Evolutionary conservation across 768 basidiomycete genomes (phyloP), one percentile per base, ranked within the genome.

Genomic region (Termitomyces sp.): DNA sequence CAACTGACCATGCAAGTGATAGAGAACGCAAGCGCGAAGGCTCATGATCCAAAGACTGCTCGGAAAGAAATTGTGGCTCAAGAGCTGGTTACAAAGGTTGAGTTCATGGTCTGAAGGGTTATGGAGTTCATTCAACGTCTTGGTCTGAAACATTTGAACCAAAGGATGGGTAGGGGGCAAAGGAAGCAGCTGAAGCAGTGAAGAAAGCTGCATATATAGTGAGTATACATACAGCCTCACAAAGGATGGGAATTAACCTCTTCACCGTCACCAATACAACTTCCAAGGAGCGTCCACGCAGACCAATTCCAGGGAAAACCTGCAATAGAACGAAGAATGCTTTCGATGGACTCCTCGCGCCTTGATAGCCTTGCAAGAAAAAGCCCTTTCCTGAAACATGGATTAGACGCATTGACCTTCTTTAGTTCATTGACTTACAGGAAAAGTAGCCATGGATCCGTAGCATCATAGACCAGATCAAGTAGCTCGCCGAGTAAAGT

Each of bases 261-360:
- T 72, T 93, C 90, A 15, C 83, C 84, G 58, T 93, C 91, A 14
- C 82, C 81, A 32, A 94, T 78, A 65, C 90, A 89, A 51, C 82
- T 83, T 2, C 81, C 80, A n/a, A 98, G 75, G 42, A 93, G 77
- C 8, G 80, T 73, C 94, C 94, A 98, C n/a, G 84, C 75, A 26
- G 90, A 88, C 94, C 95, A 98, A 66, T 98, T 98, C 85, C 91
- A 98, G 12, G 90, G 87, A 64, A 86, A 91, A 5, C 78, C 77
- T 37, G 79, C 77, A 42, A 96, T 85, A 12, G 93, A 94, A 34
- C 83, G 70, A 17, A 97, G 74, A 14, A 83, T 80, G 60, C 76
- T 79, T 66, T 95, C 93, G 12, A 96, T 88, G 1, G 96, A 93
- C 65, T 93, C 89, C 57, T 91, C 85, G 24, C 93, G 81, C 57